These are phyloP conservation scores for Saraca asoca DNA, from an alignment of 331 rosid species.

Conservation along the genomic window DNA sequence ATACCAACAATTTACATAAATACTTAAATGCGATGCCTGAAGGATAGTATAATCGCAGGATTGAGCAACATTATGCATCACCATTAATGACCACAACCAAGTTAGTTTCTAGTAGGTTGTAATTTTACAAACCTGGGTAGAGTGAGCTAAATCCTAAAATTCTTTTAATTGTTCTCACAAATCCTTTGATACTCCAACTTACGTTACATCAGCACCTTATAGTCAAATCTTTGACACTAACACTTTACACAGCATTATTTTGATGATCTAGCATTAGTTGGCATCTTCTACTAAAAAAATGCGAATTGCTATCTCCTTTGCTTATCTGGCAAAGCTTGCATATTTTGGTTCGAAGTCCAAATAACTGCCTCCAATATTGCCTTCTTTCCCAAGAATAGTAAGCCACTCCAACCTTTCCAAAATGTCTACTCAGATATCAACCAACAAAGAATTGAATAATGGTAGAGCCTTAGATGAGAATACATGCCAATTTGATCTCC, in stretches of 20 bases:
- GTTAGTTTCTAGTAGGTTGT: slow-evolving; percentile 8
- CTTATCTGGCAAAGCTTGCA: not conserved
- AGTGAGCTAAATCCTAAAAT: not conserved
- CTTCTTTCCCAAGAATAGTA: not conserved
- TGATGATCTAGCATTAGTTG: not conserved
- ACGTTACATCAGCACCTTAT: not conserved
- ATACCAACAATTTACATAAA: not conserved
- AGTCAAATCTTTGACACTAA: slow-evolving; percentile 8
- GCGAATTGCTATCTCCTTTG: not conserved
- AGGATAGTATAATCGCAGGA: not conserved
- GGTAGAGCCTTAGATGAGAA: not conserved
- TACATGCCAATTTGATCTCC: not conserved
- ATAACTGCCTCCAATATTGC: not conserved
- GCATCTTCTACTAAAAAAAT: not conserved
- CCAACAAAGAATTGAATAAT: not conserved
- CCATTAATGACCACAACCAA: not conserved
- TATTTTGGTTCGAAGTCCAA: not conserved
- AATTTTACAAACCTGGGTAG: not conserved
- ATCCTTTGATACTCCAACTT: slow-evolving; percentile 18
- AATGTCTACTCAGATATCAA: not conserved
- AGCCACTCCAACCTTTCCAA: not conserved
- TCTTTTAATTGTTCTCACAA: not conserved
- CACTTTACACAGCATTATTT: not conserved
- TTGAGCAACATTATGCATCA: not conserved
- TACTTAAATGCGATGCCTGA: not conserved